Evolutionary conservation across 2,329 filamentous ascomycete species (phyloP).

Genomic region (Plenodomus tracheiphilus): DNA sequence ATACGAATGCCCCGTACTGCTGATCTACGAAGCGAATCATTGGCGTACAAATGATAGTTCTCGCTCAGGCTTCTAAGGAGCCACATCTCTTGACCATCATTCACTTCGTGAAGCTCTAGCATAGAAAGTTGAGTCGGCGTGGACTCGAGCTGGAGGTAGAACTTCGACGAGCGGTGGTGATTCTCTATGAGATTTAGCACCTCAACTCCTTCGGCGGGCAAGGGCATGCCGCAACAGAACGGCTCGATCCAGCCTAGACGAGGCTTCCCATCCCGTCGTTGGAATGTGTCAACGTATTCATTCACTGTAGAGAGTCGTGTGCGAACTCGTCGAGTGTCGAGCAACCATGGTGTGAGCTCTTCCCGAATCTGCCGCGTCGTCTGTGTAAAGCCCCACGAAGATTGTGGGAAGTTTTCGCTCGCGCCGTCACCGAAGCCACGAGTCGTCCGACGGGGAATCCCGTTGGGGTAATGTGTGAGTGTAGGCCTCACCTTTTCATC

Average conservation of each 20-base stretch:
- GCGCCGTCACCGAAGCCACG: neutral
- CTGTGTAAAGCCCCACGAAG: conserved; percentile 10
- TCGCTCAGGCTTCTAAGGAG: no score
- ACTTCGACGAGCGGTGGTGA: neutral
- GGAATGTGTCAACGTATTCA: conserved; percentile 7
- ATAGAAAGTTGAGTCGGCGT: neutral
- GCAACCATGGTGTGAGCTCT: conserved; percentile 9
- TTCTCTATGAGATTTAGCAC: conserved; percentile 1
- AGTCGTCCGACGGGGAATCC: conserved; percentile 6
- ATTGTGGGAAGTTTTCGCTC: conserved; percentile 7
- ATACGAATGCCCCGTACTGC: no score
- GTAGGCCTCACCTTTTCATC: conserved; percentile 6
- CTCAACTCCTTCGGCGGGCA: conserved; percentile 6
- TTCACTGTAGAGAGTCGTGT: conserved; percentile 7
- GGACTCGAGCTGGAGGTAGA: conserved; percentile 5
- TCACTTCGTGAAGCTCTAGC: no score
- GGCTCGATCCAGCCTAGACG: conserved; percentile 3
- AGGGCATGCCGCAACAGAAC: conserved; percentile 1
- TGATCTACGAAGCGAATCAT: no score
- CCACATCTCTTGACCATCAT: no score
- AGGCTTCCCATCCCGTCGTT: conserved; percentile 2
- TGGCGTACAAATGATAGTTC: no score
- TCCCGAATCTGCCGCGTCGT: conserved; percentile 1
- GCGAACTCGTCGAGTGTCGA: conserved; percentile 4
- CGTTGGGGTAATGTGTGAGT: conserved; percentile 7